These are phyloP conservation scores for Cystofilobasidium bisporidii DNA, from an alignment of 768 basidiomycete genomes.

Conservation along the genomic window DNA sequence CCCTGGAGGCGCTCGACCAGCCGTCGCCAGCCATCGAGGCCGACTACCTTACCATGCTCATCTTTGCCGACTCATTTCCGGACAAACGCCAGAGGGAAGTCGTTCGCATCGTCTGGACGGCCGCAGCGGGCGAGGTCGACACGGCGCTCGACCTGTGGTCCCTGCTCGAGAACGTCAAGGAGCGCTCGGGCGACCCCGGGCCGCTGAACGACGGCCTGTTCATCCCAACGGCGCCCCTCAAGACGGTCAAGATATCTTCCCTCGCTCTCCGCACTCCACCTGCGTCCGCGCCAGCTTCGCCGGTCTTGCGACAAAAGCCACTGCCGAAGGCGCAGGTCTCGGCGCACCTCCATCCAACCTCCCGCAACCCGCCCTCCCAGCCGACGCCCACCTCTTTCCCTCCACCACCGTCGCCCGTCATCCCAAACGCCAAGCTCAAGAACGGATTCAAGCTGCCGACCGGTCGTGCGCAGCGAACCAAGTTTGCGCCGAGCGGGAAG, in stretches of 20 bases:
- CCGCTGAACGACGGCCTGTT: neutral
- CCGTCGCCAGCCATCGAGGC: neutral
- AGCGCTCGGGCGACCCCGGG: neutral
- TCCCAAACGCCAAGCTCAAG: neutral
- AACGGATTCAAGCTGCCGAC: neutral
- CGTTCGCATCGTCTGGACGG: slow-evolving; percentile 16
- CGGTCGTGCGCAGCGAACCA: neutral
- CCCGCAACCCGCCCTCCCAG: neutral
- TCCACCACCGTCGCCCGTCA: neutral
- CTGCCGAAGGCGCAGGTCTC: neutral
- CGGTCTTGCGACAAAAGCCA: neutral
- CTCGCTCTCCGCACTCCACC: neutral
- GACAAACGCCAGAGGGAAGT: neutral
- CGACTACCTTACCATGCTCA: slow-evolving; percentile 18
- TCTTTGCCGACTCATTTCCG: slow-evolving; percentile 7
- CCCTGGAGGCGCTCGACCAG: slow-evolving; percentile 1
- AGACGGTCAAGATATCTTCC: neutral
- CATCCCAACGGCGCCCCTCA: neutral
- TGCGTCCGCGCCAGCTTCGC: neutral
- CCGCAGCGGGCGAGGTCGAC: slow-evolving; percentile 11
- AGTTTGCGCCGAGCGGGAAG: slow-evolving; percentile 3
- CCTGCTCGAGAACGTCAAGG: slow-evolving; percentile 9
- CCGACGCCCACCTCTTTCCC: neutral
- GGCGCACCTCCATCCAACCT: neutral
- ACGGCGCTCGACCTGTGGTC: slow-evolving; percentile 19